Base-by-base conservation (phyloP, 2,329 filamentous ascomycete species). In the Botryotinia calthae region DNA sequence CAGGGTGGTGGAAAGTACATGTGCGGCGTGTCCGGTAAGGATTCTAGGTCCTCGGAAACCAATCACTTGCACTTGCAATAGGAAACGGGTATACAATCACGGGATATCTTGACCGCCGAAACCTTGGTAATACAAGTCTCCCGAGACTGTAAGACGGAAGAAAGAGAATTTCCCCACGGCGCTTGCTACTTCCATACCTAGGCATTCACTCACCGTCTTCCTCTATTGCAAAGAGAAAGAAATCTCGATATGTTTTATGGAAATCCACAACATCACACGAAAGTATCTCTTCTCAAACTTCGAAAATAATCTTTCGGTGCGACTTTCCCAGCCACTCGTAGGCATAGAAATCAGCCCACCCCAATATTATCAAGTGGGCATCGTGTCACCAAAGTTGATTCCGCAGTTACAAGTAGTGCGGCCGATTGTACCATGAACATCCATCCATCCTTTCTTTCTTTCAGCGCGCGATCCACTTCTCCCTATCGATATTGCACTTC, bases 331-430 rank as follows among this genome's bases (percentile, higher is more conserved):
- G 10, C 65, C 34, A 67, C 48, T 56, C 37, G 1, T 56, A 10
- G 34, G n/a, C 25, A 67, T 56, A n/a, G 34, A 40, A 67, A 67
- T 56, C 65, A 67, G 48, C 37, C 34, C 65, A 67, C 28, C 48
- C 18, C n/a, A 40, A 67, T 31, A n/a, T 42, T 42, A 25, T 42
- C 65, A 42, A 40, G 64, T 31, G 22, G 7, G n/a, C 65, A 16
- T 42, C 22, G 48, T 67, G 34, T 56, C 48, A 67, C 65, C 42
- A 67, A 31, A 54, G 16, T 3, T n/a, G 12, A 67, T 67, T 42
- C 34, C 34, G 46, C 25, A n/a, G 34, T 42, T 56, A 42, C 65
- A 42, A 67, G 64, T 56, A 67, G 48, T 67, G 56, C 65, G n/a
- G 25, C 34, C 65, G 65, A 40, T 56, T 42, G 65, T 56, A 56